Conservation (phyloP, 148 eudicot genomes). For the Silene conica region DNA sequence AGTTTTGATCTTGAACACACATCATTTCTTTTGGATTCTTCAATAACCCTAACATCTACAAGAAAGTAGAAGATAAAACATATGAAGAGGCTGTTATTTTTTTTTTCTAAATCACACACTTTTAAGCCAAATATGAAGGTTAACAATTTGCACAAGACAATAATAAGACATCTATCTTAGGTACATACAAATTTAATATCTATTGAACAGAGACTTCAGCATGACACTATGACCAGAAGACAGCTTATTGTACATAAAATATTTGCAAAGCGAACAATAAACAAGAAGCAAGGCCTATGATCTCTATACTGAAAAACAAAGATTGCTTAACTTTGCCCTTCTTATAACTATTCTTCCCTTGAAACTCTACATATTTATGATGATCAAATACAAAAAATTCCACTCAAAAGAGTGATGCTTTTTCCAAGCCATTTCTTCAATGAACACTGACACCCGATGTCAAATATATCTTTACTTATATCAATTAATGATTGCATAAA, state of each 20-base stretch:
- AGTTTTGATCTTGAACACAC: constrained; percentile 28
- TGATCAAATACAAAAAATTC: background rate
- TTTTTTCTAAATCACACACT: constrained; percentile 18
- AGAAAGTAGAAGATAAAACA: constrained; percentile 25
- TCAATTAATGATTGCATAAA: background rate
- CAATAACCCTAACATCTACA: constrained; percentile 50
- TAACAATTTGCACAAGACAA: background rate
- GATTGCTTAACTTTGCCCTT: background rate
- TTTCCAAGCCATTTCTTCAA: background rate
- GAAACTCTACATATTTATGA: background rate
- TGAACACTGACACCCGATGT: background rate
- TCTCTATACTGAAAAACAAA: too few species aligned
- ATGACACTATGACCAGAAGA: too few species aligned
- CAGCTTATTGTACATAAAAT: too few species aligned
- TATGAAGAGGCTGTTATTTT: constrained; percentile 27
- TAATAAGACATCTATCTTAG: constrained; percentile 5
- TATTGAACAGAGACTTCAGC: background rate
- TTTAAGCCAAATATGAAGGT: constrained; percentile 15
- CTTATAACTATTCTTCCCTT: background rate
- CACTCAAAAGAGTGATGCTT: background rate
- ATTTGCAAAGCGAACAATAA: too few species aligned
- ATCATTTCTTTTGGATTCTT: constrained; percentile 30
- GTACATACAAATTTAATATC: constrained; percentile 14
- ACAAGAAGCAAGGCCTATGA: too few species aligned
- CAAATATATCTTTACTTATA: background rate